A percentile compares a stretch with the other conserved stretches of the same genome.
Conservation (phyloP, 441 rosid genomes). For the Erodium texanum region DNA sequence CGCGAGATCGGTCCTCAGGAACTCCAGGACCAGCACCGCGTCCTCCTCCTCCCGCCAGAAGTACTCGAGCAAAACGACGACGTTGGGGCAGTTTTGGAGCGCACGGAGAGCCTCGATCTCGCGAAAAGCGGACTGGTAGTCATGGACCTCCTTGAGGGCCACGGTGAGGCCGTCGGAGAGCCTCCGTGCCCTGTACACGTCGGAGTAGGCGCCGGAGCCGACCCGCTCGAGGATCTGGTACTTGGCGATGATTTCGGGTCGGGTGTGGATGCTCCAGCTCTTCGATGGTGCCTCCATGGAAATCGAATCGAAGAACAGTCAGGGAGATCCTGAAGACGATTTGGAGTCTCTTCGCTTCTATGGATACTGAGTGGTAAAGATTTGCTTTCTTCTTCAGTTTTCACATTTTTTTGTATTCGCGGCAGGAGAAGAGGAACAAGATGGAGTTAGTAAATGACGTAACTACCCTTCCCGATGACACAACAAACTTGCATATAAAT, state of each 20-base stretch:
- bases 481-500: no score
- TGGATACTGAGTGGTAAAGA: no score
- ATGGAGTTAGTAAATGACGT: no score
- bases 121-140: constrained; percentile 84
- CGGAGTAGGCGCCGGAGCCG: constrained; percentile 92
- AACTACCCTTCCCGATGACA: no score
- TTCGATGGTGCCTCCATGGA: constrained; percentile 23
- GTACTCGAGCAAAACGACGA: constrained; percentile 72
- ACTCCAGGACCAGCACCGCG: constrained; percentile 83
- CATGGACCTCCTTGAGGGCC: constrained; percentile 97
- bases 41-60: constrained; percentile 93
- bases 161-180: constrained; percentile 58
- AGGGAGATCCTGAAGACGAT: no score
- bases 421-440: no score
- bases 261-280: constrained; percentile 97
- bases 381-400: no score
- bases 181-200: constrained; percentile 78
- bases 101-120: constrained; percentile 79
- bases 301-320: no score
- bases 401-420: no score
- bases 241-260: constrained; percentile 71
- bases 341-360: no score
- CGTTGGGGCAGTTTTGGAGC: constrained; percentile 63
- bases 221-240: constrained; percentile 78
- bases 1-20: constrained; percentile 58